These are phyloP conservation scores for Solanum commersonii DNA, from an alignment of 257 asterid species.

Conservation along the genomic window DNA sequence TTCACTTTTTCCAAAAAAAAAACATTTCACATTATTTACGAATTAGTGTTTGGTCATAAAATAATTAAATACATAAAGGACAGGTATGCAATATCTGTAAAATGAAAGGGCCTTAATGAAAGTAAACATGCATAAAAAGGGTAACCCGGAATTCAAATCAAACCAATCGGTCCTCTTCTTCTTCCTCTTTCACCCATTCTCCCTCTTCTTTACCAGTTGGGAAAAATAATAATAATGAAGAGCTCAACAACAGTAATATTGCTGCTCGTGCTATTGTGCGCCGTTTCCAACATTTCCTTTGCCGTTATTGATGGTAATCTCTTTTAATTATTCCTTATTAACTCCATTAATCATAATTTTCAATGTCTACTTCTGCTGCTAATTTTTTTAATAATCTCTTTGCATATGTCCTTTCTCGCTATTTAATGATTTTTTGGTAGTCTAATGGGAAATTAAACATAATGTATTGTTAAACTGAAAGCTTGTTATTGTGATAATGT, in stretches of 20 bases:
- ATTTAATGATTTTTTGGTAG: neutral
- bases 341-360: too few relatives aligned
- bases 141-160: conserved; percentile 16
- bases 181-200: neutral
- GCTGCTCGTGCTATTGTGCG: conserved; percentile 34
- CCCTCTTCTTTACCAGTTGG: neutral
- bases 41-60: too few relatives aligned
- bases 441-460: neutral
- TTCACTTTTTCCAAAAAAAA: too few relatives aligned
- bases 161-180: neutral
- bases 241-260: conserved; percentile 27
- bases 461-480: neutral
- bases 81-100: conserved; percentile 24
- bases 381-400: neutral
- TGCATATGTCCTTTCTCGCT: neutral
- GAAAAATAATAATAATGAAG: neutral
- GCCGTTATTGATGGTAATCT: conserved; percentile 64
- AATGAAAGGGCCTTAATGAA: conserved; percentile 19
- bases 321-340: neutral
- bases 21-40: neutral
- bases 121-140: conserved; percentile 56
- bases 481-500: neutral
- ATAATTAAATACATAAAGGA: neutral
- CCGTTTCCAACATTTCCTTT: conserved; percentile 29
- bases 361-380: too few relatives aligned